Evolutionary conservation across 2,329 filamentous ascomycete genomes (phyloP), one percentile per base, ranked within the genome.

Genomic region (Corinectria fuckeliana): DNA sequence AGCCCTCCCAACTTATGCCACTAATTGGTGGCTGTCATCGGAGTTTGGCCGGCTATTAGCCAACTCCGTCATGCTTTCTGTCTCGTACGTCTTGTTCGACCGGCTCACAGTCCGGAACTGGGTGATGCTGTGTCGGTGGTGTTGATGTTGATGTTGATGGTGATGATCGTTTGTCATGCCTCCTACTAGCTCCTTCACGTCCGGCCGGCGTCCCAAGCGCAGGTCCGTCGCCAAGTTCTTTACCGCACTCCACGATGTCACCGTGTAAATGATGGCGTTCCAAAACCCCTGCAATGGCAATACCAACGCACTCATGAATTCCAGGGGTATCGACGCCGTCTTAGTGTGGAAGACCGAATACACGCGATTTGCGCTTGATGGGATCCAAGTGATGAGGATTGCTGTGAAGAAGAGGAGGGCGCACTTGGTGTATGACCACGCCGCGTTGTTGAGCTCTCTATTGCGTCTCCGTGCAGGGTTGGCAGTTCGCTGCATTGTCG

Each of bases 271-370:
- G 58, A 91, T 74, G 16, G 88, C 85, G 72, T 96, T 96, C 91
- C 91, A 95, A 69, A 93, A 91, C 0, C 92, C 92, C 72, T 96
- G 92, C 0, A 93, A 81, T 0, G 92, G 91, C 8, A 96, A 81
- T 1, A 95, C 91, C 38, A 92, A 82, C 0, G 90, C 87, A 20
- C 89, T 88, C 64, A 88, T 84, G 64, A 90, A 87, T 68, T 91
- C 87, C 21, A 95, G 83, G 0, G 82, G 78, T 25, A 88, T 82
- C 7, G 80, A 82, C 0, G 82, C 76, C 4, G 81, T 58, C 23
- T 82, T 76, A 0, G 81, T 78, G 68, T 89, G 80, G 8, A 87
- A 80, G 14, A 93, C 80, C 3, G 86, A 86, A 75, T 90, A 93
- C 14, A 93, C 84, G 9, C 92, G 84, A 73, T 96, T 95, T 60